Conservation (phyloP, 2,329 filamentous ascomycete species). For the Penicillium sp. region DNA sequence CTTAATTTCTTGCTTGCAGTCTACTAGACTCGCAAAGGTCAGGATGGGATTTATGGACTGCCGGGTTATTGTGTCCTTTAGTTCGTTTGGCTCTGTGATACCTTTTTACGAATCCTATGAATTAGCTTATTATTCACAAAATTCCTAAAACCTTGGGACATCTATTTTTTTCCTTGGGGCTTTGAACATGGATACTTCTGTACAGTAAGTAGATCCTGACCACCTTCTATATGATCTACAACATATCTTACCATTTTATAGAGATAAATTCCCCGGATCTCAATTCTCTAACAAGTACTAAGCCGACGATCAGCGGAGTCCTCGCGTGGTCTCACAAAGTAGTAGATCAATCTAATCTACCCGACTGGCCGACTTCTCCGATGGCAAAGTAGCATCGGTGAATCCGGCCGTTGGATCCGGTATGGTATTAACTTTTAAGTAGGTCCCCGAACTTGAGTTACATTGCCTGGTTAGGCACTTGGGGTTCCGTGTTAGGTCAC, state of each 20-base stretch:
- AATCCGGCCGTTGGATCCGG: not conserved
- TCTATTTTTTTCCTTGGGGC: not conserved
- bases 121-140: conserved; percentile 4
- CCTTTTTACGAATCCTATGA: conserved; percentile 8
- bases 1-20: conserved; percentile 2
- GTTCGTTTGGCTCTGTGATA: not conserved
- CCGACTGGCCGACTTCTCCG: not conserved
- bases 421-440: not conserved
- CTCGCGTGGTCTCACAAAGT: not conserved
- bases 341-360: not conserved
- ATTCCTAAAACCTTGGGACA: not conserved
- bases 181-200: no score
- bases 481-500: not conserved
- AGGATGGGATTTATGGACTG: conserved; percentile 2
- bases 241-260: no score
- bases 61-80: not conserved
- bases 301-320: not conserved
- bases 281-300: not conserved
- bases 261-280: not conserved
- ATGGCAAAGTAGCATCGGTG: not conserved
- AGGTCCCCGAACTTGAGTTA: not conserved
- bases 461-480: not conserved
- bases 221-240: no score
- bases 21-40: not conserved
- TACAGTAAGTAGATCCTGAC: no score